Conservation (phyloP, 2,329 filamentous ascomycete species). For the Claviceps fusiformis region DNA sequence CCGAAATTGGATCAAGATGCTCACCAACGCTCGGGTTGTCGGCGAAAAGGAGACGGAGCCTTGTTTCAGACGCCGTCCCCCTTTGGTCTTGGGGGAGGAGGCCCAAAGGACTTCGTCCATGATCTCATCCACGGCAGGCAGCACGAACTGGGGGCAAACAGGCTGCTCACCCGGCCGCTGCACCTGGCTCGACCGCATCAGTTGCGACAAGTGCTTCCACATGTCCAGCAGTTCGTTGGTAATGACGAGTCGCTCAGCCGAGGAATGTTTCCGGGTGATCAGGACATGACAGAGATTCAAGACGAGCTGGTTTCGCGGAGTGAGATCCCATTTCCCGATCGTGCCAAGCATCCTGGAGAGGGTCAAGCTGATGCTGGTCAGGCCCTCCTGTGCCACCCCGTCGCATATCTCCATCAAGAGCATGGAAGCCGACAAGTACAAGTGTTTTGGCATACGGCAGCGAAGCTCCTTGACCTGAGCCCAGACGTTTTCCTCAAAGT, state of each 20-base stretch:
- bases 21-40: slow-evolving; percentile 12
- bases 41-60: slow-evolving; percentile 2
- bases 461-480: slow-evolving; percentile 16
- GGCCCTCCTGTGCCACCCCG: slow-evolving; percentile 9
- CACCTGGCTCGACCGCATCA: slow-evolving; percentile 17
- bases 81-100: not conserved
- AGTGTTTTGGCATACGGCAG: slow-evolving; percentile 15
- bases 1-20: slow-evolving; percentile 19
- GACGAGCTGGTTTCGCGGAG: slow-evolving; percentile 17
- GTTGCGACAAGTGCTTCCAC: slow-evolving; percentile 24
- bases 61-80: not conserved
- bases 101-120: slow-evolving; percentile 8
- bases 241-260: slow-evolving; percentile 8
- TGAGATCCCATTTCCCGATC: slow-evolving; percentile 16
- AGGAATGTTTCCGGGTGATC: slow-evolving; percentile 7
- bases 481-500: slow-evolving; percentile 17
- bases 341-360: slow-evolving; percentile 14
- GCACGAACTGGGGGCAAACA: slow-evolving; percentile 14
- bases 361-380: slow-evolving; percentile 9
- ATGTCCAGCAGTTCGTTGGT: slow-evolving; percentile 19
- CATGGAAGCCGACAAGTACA: slow-evolving; percentile 12
- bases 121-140: slow-evolving; percentile 18
- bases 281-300: slow-evolving; percentile 18
- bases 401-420: slow-evolving; percentile 12
- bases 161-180: not conserved